Evolutionary conservation across 2,329 filamentous ascomycete species (phyloP).

Genomic region (Colletotrichum echinochloae): DNA sequence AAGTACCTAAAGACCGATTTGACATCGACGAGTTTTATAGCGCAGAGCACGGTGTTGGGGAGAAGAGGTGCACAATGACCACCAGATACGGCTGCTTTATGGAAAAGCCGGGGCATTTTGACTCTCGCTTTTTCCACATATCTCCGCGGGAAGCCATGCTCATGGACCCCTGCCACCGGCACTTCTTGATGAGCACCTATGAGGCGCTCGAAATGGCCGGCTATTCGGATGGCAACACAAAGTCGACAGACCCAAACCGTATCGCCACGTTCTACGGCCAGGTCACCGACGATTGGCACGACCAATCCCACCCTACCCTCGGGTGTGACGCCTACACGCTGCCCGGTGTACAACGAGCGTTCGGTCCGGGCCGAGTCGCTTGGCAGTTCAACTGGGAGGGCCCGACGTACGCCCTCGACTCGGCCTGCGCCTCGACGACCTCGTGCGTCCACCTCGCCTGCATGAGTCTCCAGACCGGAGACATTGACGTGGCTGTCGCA

Average conservation of each 20-base stretch:
- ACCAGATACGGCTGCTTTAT: conserved; percentile 39
- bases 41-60: neutral
- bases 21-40: neutral
- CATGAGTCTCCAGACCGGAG: conserved; percentile 46
- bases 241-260: conserved; percentile 45
- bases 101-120: conserved; percentile 46
- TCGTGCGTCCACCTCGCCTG: conserved; percentile 51
- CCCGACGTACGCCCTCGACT: conserved; percentile 50
- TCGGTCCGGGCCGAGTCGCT: conserved; percentile 45
- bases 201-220: conserved; percentile 46
- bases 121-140: conserved; percentile 55
- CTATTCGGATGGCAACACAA: conserved; percentile 42
- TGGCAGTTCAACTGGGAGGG: conserved; percentile 53
- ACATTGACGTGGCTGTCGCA: conserved; percentile 51
- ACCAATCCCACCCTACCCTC: too few species aligned
- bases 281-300: neutral
- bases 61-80: neutral
- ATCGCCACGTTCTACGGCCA: neutral
- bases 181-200: conserved; percentile 48
- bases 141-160: conserved; percentile 44
- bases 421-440: conserved; percentile 50
- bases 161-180: conserved; percentile 49
- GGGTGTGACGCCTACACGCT: neutral
- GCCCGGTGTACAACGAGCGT: neutral
- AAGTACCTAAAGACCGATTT: neutral